A percentile compares a stretch with the other conserved stretches of the same genome.
These are phyloP conservation scores for Blastomyces silverae DNA, from an alignment of 2,329 filamentous ascomycete genomes.

Conservation along the genomic window DNA sequence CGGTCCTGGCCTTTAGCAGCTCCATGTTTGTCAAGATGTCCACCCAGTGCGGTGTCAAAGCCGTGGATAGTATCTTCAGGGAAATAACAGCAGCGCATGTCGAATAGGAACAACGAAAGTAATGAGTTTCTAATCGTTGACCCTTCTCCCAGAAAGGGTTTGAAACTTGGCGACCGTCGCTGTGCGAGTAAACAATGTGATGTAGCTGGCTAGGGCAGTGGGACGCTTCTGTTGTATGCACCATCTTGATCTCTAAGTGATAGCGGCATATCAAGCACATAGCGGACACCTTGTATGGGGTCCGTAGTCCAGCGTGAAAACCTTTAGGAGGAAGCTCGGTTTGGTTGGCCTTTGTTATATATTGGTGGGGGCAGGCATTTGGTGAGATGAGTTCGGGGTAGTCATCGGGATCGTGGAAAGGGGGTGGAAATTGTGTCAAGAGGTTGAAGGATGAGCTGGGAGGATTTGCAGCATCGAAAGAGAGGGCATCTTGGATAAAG, in stretches of 20 bases:
- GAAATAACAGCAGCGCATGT: constrained; percentile 50
- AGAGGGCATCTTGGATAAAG: constrained; percentile 41
- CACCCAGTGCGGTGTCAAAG: constrained; percentile 46
- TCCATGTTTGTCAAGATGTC: constrained; percentile 50
- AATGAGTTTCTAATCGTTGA: constrained; percentile 40
- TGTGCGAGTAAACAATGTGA: constrained; percentile 47
- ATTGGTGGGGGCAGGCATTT: constrained; percentile 53
- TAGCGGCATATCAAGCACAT: constrained; percentile 56
- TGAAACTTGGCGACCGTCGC: constrained; percentile 25
- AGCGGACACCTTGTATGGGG: constrained; percentile 51
- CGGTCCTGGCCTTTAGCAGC: constrained; percentile 48
- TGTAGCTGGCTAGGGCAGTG: constrained; percentile 53
- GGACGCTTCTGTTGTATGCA: constrained; percentile 42
- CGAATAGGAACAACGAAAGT: constrained; percentile 55
- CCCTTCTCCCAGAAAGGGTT: constrained; percentile 24
- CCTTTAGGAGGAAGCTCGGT: constrained; percentile 43
- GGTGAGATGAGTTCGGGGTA: constrained; percentile 34
- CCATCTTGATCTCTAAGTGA: constrained; percentile 54
- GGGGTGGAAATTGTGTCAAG: constrained; percentile 52
- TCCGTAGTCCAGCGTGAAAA: constrained; percentile 28
- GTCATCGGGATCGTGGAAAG: constrained; percentile 34
- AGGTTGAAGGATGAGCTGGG: constrained; percentile 46
- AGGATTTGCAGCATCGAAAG: constrained; percentile 42
- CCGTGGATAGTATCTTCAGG: constrained; percentile 47
- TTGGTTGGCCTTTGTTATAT: constrained; percentile 52